Evolutionary conservation across 148 eudicot genomes (phyloP).

Genomic region (Drosera capensis): DNA sequence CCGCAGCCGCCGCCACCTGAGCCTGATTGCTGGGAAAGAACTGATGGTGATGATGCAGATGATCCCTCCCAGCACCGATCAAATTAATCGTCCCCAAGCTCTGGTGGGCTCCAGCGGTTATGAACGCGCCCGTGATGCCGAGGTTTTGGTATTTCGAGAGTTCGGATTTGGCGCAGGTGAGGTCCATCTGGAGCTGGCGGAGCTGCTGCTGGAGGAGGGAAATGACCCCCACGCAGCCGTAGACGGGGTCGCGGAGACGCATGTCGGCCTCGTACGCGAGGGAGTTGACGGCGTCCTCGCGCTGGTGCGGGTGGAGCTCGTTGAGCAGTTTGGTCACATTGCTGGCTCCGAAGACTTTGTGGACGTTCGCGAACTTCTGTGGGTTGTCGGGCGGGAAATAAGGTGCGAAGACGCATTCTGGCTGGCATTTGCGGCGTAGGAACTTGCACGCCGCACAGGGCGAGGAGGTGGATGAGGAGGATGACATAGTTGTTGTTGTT

Average conservation of each 20-base stretch:
- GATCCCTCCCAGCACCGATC: neutral
- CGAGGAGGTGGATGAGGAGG: constrained; percentile 43
- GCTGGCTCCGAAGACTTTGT: constrained; percentile 72
- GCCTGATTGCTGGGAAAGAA: constrained; percentile 34
- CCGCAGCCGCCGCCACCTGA: too few species aligned
- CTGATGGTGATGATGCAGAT: constrained; percentile 30
- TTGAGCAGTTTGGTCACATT: constrained; percentile 69
- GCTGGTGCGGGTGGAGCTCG: constrained; percentile 67
- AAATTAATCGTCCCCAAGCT: neutral
- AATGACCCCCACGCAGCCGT: constrained; percentile 74
- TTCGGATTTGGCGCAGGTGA: constrained; percentile 57
- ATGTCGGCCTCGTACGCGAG: constrained; percentile 73
- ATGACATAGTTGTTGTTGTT: neutral
- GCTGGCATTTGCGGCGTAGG: constrained; percentile 56
- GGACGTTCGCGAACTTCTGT: constrained; percentile 66
- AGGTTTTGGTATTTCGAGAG: constrained; percentile 58
- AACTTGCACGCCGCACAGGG: constrained; percentile 86
- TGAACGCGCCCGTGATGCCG: neutral
- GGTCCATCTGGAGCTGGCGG: constrained; percentile 61
- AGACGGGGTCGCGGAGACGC: constrained; percentile 80
- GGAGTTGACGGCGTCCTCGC: constrained; percentile 76
- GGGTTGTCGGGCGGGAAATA: constrained; percentile 84
- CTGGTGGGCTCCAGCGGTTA: neutral
- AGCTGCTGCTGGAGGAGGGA: constrained; percentile 79
- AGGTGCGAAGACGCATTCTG: constrained; percentile 73